phyloP scores from a whole-genome alignment of 352 stramenopile species.

The Phytopythium oedochilum region DNA sequence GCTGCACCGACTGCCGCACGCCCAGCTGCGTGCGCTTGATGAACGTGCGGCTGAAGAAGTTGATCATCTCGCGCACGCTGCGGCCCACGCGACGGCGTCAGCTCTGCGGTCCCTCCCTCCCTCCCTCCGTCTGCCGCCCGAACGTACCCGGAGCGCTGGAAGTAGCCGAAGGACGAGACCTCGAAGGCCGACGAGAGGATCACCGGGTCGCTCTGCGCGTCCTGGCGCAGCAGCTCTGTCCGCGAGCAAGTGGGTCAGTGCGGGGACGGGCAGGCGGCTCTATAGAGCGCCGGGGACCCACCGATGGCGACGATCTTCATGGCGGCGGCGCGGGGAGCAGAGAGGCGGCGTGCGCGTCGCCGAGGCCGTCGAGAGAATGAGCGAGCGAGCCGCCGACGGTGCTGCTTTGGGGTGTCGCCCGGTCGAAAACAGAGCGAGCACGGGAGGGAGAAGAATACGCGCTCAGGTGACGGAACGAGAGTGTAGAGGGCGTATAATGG shows the following conservation, averaged over 20 bases:
- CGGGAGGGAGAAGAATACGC: constrained; percentile 1
- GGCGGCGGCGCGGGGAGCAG: constrained; percentile 5
- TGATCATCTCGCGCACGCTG: constrained; percentile 97
- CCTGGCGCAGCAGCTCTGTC: constrained; percentile 65
- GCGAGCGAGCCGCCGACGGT: neutral
- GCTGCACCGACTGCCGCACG: constrained; percentile 97
- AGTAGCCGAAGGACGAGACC: constrained; percentile 83
- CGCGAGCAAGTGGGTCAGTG: constrained; percentile 5
- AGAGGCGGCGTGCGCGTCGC: neutral
- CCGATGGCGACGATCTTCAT: constrained; percentile 88
- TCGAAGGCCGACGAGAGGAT: constrained; percentile 72
- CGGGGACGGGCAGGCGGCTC: neutral
- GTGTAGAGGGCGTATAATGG: neutral
- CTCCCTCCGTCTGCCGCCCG: neutral
- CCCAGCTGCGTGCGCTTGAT: constrained; percentile 95
- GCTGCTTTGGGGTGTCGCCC: constrained; percentile 1
- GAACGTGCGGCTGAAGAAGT: constrained; percentile 99
- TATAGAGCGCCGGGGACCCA: constrained; percentile 20
- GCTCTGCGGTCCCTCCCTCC: constrained; percentile 5
- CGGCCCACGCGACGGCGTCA: neutral
- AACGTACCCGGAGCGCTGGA: constrained; percentile 75
- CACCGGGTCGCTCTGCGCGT: constrained; percentile 49
- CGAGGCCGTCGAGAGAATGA: too few relatives aligned
- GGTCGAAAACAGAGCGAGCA: neutral
- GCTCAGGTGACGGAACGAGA: neutral